Percentiles rank a stretch among this genome's conserved stretches.
Evolutionary conservation across 805 yeast genomes (phyloP).

Genomic region (Metschnikowia continentalis): DNA sequence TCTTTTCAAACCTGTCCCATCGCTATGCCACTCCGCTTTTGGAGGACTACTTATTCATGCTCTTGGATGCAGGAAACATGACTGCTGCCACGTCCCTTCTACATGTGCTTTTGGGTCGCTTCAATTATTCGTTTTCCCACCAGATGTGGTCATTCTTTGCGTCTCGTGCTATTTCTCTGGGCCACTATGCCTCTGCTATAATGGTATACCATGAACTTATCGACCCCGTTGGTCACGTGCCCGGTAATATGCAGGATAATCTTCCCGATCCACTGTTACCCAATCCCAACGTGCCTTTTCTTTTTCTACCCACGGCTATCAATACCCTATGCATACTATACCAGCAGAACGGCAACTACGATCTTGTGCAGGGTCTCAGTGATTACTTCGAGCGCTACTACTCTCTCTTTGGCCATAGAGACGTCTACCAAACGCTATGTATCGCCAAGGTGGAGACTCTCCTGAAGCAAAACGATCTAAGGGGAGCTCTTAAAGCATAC

Average conservation of each 20-base stretch:
- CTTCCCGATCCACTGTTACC: not conserved
- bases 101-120: conserved; percentile 21
- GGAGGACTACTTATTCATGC: conserved; percentile 22
- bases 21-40: conserved; percentile 15
- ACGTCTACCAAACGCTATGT: conserved; percentile 25
- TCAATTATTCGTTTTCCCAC: conserved; percentile 21
- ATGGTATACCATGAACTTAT: conserved; percentile 35
- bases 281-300: conserved; percentile 28
- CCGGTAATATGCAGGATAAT: not conserved
- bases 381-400: conserved; percentile 37
- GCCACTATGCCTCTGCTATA: conserved; percentile 29
- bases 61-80: conserved; percentile 20
- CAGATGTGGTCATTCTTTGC: conserved; percentile 34
- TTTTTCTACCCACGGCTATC: conserved; percentile 26
- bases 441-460: conserved; percentile 30
- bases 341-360: conserved; percentile 22
- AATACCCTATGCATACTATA: conserved; percentile 28
- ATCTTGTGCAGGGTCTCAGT: conserved; percentile 27
- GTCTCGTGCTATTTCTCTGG: conserved; percentile 20
- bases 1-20: conserved; percentile 1
- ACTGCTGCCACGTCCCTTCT: conserved; percentile 25
- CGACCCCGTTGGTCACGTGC: conserved; percentile 20
- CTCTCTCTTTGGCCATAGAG: conserved; percentile 29
- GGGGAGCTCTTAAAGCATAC: conserved; percentile 23
- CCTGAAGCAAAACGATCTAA: conserved; percentile 20